Conservation (phyloP, 2,329 filamentous ascomycete species). For the Apiospora phragmitis region DNA sequence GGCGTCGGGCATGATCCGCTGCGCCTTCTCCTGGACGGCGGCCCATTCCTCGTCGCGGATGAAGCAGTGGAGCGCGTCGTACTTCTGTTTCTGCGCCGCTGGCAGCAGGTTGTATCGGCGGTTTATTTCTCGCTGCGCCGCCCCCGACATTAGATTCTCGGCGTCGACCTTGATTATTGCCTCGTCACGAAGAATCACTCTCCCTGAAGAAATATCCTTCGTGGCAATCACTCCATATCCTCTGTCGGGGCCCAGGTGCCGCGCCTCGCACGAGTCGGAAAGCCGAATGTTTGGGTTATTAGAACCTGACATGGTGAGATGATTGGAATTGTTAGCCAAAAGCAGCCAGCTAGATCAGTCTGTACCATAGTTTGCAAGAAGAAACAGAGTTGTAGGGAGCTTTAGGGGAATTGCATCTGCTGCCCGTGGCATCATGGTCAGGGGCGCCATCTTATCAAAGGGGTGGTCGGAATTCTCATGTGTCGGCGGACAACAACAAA, state of each 20-base stretch:
- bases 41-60: background rate
- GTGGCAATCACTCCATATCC: background rate
- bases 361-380: background rate
- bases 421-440: background rate
- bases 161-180: background rate
- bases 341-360: too few species aligned
- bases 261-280: background rate
- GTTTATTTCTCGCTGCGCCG: background rate
- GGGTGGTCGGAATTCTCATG: background rate
- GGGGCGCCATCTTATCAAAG: background rate
- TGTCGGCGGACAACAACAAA: background rate
- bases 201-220: background rate
- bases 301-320: background rate
- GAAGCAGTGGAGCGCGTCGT: background rate
- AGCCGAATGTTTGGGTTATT: background rate
- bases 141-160: background rate
- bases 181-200: background rate
- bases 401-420: background rate
- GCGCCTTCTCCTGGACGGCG: background rate
- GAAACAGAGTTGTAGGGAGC: background rate
- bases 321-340: too few species aligned
- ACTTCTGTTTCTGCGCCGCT: background rate
- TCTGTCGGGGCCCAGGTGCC: background rate
- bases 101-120: background rate
- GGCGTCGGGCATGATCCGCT: too few species aligned